These are phyloP conservation scores for Verticillium klebahnii DNA, from an alignment of 2,329 filamentous ascomycete genomes.

Conservation along the genomic window DNA sequence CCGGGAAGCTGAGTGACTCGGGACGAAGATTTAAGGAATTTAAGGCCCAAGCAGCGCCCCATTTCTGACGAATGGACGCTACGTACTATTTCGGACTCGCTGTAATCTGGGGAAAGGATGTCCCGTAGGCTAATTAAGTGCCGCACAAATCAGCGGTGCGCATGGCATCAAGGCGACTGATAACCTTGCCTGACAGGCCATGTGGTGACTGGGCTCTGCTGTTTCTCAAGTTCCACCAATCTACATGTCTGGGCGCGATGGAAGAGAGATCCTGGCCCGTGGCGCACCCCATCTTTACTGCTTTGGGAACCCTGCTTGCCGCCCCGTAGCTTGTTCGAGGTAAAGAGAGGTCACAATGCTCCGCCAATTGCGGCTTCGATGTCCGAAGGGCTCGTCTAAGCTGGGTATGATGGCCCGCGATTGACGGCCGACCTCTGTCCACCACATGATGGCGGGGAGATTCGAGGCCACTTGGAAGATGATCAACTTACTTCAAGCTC, in stretches of 20 bases:
- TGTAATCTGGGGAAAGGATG: neutral
- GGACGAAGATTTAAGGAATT: neutral
- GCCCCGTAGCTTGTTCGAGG: neutral
- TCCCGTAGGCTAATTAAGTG: neutral
- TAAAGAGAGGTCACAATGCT: neutral
- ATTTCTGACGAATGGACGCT: neutral
- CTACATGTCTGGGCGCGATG: neutral
- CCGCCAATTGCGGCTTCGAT: neutral
- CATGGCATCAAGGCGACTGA: neutral
- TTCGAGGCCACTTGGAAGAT: neutral
- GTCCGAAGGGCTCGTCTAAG: neutral
- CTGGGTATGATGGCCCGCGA: neutral
- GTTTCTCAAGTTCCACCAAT: neutral
- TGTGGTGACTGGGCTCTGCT: neutral
- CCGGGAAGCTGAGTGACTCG: neutral
- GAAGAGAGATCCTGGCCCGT: neutral
- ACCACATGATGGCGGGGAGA: neutral
- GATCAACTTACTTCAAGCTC: neutral
- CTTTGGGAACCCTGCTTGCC: neutral
- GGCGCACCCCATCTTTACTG: neutral
- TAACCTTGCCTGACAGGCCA: neutral
- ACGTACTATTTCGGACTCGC: neutral
- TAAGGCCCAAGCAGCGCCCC: neutral
- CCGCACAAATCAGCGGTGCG: neutral
- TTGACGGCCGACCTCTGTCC: neutral